Percentiles rank a stretch among this genome's conserved stretches.
Conservation (phyloP, 768 basidiomycete genomes). For the Solioccasus polychromus region DNA sequence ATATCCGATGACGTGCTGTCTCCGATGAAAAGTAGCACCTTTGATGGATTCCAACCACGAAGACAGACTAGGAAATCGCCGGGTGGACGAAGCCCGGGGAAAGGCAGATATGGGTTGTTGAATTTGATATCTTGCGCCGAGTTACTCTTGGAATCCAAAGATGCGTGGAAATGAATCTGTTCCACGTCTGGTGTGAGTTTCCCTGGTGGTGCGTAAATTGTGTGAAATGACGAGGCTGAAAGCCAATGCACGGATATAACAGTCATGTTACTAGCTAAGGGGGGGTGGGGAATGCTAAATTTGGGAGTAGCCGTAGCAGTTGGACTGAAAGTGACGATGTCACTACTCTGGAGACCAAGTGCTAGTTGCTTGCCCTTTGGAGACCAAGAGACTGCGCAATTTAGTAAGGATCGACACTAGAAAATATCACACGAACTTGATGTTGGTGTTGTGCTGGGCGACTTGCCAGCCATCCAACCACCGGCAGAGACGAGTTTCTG, state of each 20-base stretch:
- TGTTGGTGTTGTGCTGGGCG: constrained; percentile 51
- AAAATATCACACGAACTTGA: constrained; percentile 46
- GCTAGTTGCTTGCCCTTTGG: constrained; percentile 85
- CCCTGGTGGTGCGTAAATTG: constrained; percentile 53
- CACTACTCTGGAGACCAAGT: constrained; percentile 66
- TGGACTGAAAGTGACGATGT: constrained; percentile 65
- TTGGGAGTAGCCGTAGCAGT: constrained; percentile 52
- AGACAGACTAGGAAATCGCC: constrained; percentile 40
- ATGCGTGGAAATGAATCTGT: constrained; percentile 41
- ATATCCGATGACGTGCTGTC: constrained; percentile 52
- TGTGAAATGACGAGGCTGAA: constrained; percentile 63
- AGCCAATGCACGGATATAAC: constrained; percentile 63
- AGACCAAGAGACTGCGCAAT: constrained; percentile 71
- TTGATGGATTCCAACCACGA: constrained; percentile 44
- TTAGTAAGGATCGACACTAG: constrained; percentile 1
- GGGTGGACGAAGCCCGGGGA: constrained; percentile 44
- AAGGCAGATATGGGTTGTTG: constrained; percentile 41
- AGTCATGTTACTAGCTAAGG: constrained; percentile 46
- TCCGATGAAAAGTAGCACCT: constrained; percentile 43
- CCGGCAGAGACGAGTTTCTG: constrained; percentile 43
- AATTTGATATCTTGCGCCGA: constrained; percentile 38
- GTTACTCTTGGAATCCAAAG: constrained; percentile 41
- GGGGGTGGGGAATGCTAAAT: constrained; percentile 55
- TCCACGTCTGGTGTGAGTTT: constrained; percentile 36
- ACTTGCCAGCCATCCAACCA: constrained; percentile 53